Evolutionary conservation across 2,329 filamentous ascomycete species (phyloP).

Genomic region (Ramularia endophylla): DNA sequence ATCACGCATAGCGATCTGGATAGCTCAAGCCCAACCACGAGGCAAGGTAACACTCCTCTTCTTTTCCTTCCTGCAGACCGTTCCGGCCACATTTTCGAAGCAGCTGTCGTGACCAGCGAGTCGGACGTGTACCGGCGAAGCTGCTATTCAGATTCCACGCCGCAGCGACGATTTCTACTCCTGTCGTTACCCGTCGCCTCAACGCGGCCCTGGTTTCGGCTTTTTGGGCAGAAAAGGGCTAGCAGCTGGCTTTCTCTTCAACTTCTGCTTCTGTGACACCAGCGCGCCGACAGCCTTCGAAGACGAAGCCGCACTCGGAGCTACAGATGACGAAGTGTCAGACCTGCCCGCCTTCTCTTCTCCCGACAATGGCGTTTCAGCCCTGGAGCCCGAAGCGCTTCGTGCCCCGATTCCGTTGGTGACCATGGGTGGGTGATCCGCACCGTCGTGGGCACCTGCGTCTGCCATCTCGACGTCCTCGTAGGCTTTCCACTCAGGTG

Average conservation of each 20-base stretch:
- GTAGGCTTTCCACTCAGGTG: background rate
- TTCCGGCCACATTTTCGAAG: no score
- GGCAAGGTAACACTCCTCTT: no score
- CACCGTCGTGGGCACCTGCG: slow-evolving; percentile 10
- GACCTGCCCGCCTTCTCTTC: background rate
- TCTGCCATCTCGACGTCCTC: slow-evolving; percentile 31
- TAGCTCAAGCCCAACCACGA: no score
- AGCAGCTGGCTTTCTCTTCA: slow-evolving; percentile 2
- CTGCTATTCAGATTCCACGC: no score
- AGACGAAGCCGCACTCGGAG: background rate
- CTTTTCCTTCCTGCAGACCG: no score
- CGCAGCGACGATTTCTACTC: no score
- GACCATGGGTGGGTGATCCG: background rate
- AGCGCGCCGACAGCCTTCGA: background rate
- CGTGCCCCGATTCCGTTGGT: background rate
- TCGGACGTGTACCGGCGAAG: no score
- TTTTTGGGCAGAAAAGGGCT: slow-evolving; percentile 5
- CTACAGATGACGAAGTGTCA: background rate
- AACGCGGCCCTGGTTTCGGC: background rate
- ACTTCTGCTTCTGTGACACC: background rate
- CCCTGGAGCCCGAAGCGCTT: slow-evolving; percentile 12
- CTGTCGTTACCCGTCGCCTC: background rate
- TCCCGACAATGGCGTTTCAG: slow-evolving; percentile 19
- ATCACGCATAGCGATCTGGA: no score
- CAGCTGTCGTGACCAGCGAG: no score